Conservation (phyloP, 2,329 filamentous ascomycete genomes). For the Aquanectria penicillioides region DNA sequence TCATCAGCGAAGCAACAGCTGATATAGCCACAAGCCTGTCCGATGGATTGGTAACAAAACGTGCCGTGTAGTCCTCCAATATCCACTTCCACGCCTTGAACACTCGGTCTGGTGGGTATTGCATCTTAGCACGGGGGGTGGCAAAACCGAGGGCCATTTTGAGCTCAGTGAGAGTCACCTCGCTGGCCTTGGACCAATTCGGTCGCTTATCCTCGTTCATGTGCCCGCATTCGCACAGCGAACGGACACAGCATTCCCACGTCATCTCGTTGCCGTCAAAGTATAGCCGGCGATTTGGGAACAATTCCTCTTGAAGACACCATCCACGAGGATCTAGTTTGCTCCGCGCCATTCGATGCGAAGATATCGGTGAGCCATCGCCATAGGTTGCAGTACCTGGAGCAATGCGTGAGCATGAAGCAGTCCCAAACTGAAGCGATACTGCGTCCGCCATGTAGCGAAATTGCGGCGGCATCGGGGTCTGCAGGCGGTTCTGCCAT, state of each 20-base stretch:
- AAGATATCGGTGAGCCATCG: not conserved
- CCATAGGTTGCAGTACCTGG: not conserved
- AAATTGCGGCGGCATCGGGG: not conserved
- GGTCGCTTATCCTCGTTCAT: conserved; percentile 1
- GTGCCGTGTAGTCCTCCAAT: conserved; percentile 1
- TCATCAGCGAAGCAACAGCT: not conserved
- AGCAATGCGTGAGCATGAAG: not conserved
- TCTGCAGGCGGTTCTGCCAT: not conserved
- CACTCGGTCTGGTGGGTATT: not conserved
- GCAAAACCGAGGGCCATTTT: not conserved
- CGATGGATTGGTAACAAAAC: not conserved
- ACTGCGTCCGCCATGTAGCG: not conserved
- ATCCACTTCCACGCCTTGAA: conserved; percentile 2
- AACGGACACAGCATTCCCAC: conserved; percentile 3
- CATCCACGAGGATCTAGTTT: conserved; percentile 1
- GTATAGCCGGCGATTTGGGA: conserved; percentile 4
- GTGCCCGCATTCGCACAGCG: conserved; percentile 9
- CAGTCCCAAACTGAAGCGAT: not conserved
- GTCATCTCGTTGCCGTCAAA: conserved; percentile 14
- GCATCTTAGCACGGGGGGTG: not conserved
- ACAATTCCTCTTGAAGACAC: conserved; percentile 4
- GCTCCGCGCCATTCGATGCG: not conserved
- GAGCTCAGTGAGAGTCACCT: not conserved
- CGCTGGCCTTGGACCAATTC: not conserved
- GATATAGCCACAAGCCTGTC: conserved; percentile 1